Evolutionary conservation across 2,329 filamentous ascomycete genomes (phyloP), one percentile per base, ranked within the genome.

Genomic region (Fusarium chuoi): DNA sequence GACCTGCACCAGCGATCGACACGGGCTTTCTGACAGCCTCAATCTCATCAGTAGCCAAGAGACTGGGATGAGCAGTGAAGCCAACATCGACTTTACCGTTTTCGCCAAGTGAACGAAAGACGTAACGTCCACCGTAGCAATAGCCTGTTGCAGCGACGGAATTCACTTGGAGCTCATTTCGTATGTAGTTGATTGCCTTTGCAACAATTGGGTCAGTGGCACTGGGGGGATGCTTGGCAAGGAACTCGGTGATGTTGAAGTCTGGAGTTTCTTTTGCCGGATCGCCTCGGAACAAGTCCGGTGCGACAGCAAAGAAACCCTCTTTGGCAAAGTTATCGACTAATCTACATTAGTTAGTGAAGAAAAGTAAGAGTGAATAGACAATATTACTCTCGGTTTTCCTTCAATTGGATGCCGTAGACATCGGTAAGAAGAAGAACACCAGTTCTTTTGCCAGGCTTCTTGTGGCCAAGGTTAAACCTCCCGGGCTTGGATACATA

Each of bases 21-120:
- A 74, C 49, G 14, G 72, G 72, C 7, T 71, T 58, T 4, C 18
- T 39, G 12, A 73, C 62, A 26, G 64, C 72, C 14, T 73, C 81
- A 48, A 92, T 82, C 81, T 93, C 91, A 2, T 84, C 85, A 26
- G 84, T 83, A 13, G 86, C 81, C 6, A 91, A 84, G 55, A 89
- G 83, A 68, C 86, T 89, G 0, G 91, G 91, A 77, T 93, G 91
- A 7, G 90, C 91, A 7, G 87, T 87, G 71, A 87, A 92, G 2
- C 87, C 90, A 6, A 76, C 89, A 63, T 90, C 87, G 18, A 51
- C 35, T 7, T 88, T 81, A 1, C 82, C 83, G 54, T 85, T 84
- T n/a, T 86, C 87, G 45, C 84, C 85, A 33, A 90, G 80, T 77
- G 86, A 86, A 11, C 89, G 83, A 65, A 87, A 87, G 11, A 88